Percentiles rank a stretch among this genome's conserved stretches.
Conservation (phyloP, 192 early-diverging fungal species). For the Piromyces sp. region DNA sequence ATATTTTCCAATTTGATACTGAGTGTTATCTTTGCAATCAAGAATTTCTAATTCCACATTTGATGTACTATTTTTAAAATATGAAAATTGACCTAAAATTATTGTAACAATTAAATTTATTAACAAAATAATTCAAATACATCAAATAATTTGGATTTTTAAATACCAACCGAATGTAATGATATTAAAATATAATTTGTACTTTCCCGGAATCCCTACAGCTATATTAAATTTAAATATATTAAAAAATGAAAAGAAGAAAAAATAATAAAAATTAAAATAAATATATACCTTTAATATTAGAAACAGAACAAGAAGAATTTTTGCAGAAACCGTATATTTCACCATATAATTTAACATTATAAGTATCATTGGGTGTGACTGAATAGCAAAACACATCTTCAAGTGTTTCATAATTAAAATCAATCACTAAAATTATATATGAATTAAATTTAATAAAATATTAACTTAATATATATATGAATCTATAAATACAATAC, state of each 20-base stretch:
- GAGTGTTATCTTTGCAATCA: not conserved
- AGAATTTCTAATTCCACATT: not conserved
- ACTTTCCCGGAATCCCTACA: not conserved
- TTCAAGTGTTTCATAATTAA: not conserved
- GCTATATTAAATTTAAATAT: not conserved
- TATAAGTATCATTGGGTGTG: not conserved
- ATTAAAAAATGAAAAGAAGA: too few species aligned
- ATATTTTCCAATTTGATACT: too few species aligned
- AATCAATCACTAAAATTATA: not conserved
- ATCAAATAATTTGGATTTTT: too few species aligned
- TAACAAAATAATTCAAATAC: too few species aligned
- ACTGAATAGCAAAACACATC: not conserved
- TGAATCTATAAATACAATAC: too few species aligned
- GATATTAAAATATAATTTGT: not conserved
- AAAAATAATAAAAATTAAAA: too few species aligned
- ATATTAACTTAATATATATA: too few species aligned
- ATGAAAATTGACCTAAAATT: not conserved
- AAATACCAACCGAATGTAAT: not conserved
- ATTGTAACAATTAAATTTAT: too few species aligned
- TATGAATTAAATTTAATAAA: too few species aligned
- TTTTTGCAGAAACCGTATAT: not conserved
- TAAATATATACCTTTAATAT: not conserved
- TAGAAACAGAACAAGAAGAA: not conserved
- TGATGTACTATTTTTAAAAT: not conserved
- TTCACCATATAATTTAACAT: not conserved